phyloP scores from a whole-genome alignment of 129 eudicot species.

The Centrapalus pauciflorus region DNA sequence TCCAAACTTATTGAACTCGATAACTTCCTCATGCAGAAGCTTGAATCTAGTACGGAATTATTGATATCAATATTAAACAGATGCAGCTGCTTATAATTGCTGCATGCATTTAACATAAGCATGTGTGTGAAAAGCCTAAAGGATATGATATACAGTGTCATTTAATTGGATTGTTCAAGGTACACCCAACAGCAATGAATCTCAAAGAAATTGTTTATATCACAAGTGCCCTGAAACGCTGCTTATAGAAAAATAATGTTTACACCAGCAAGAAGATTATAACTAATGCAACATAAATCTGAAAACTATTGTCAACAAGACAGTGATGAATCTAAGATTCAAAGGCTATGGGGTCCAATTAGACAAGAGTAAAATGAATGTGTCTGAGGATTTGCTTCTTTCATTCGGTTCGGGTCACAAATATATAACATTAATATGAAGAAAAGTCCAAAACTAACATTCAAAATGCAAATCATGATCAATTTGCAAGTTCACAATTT shows the following conservation, averaged over 20 bases:
- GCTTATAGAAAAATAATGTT: background rate
- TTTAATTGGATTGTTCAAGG: background rate
- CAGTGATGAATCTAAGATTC: too few relatives aligned
- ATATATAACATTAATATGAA: too few relatives aligned
- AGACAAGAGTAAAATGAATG: too few relatives aligned
- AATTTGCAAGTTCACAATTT: too few relatives aligned
- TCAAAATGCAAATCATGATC: too few relatives aligned
- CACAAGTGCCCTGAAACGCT: background rate
- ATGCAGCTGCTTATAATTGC: constrained; percentile 1
- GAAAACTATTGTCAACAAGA: too few relatives aligned
- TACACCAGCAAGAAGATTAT: background rate
- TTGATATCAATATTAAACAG: constrained; percentile 6
- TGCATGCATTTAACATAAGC: constrained; percentile 12
- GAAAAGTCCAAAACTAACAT: too few relatives aligned
- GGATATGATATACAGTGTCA: constrained; percentile 3
- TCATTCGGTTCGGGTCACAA: too few relatives aligned
- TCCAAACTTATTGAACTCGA: constrained; percentile 80
- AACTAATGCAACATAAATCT: too few relatives aligned
- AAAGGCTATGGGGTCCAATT: too few relatives aligned
- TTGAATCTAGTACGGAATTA: constrained; percentile 51
- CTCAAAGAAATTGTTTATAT: background rate
- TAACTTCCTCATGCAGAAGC: constrained; percentile 75
- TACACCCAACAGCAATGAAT: background rate
- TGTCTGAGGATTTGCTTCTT: too few relatives aligned
- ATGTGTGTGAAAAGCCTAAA: constrained; percentile 7